Evolutionary conservation across 371 early-diverging fungal genomes (phyloP), one percentile per base, ranked within the genome.

Genomic region (Mortierella sp.): DNA sequence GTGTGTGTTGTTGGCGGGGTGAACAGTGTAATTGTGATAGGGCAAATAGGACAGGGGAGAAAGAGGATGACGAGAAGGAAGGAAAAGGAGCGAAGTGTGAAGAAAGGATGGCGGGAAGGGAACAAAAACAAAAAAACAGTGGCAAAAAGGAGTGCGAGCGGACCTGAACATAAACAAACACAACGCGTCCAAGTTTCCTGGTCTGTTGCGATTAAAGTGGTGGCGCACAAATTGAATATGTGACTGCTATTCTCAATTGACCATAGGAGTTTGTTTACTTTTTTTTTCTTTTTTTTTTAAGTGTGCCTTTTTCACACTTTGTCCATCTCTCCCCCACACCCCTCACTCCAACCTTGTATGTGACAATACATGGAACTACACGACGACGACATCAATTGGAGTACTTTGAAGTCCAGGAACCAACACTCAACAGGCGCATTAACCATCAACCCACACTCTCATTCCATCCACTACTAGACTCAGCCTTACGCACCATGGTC

Each of bases 401-500:
- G 7, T 5, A 31, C 58, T 55, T 1, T 31, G 19, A 34, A 3
- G 13, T 19, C 6, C 7, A 19, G 55, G 19, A 55, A 19, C n/a
- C 0, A 50, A 26, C 37, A 4, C 34, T 5, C 34, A 37, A 19
- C 22, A 37, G n/a, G 11, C n/a, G 5, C 24, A 24, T 50, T 68
- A 34, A 48, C 39, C 31, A 45, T 37, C n/a, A n/a, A 37, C 39
- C n/a, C 14, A 31, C 64, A 31, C 61, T 34, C 50, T 26, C 70
- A 50, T 68, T 31, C n/a, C 24, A 29, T 9, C 22, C 31, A 8
- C 14, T 41, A 37, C 48, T 29, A 48, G 26, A 50, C 47, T 26
- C 47, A 61, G 37, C 26, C 45, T n/a, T 45, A 19, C 26, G 10
- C 68, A 43, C 50, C 64, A 79, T 79, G 76, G 84, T 83, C 63